These are phyloP conservation scores for Camellia japonica DNA, from an alignment of 148 eudicot species.

Conservation along the genomic window DNA sequence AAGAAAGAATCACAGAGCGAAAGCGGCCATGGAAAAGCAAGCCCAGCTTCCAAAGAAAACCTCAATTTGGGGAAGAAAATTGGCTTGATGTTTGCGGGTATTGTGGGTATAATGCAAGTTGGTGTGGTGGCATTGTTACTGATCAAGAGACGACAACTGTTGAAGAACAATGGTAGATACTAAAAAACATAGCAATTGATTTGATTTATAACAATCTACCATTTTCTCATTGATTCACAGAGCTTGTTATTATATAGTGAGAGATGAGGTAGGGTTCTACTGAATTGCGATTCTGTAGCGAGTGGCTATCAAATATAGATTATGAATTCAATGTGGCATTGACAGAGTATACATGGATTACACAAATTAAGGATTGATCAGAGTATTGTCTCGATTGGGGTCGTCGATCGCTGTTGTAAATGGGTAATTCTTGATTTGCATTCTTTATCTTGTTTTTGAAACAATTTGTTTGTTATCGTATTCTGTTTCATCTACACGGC, in stretches of 20 bases:
- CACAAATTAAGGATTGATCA: neutral
- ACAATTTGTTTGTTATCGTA: conserved; percentile 10
- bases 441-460: neutral
- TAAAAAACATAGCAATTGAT: conserved; percentile 2
- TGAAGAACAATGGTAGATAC: conserved; percentile 26
- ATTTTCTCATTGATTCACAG: neutral
- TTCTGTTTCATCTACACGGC: neutral
- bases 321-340: neutral
- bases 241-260: neutral
- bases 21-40: neutral
- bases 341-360: conserved; percentile 3
- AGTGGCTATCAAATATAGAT: neutral
- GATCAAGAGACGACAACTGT: conserved; percentile 49
- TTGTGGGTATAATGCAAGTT: conserved; percentile 60
- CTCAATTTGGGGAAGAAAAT: conserved; percentile 57
- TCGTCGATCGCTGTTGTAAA: conserved; percentile 3
- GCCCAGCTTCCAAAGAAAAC: conserved; percentile 13
- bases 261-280: neutral
- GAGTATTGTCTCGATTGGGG: neutral
- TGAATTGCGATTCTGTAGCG: neutral
- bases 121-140: conserved; percentile 58
- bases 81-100: conserved; percentile 58
- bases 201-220: neutral
- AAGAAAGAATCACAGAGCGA: neutral
- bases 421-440: conserved; percentile 23